Conservation (phyloP, 2,329 filamentous ascomycete species). For the Colletotrichum tofieldiae region DNA sequence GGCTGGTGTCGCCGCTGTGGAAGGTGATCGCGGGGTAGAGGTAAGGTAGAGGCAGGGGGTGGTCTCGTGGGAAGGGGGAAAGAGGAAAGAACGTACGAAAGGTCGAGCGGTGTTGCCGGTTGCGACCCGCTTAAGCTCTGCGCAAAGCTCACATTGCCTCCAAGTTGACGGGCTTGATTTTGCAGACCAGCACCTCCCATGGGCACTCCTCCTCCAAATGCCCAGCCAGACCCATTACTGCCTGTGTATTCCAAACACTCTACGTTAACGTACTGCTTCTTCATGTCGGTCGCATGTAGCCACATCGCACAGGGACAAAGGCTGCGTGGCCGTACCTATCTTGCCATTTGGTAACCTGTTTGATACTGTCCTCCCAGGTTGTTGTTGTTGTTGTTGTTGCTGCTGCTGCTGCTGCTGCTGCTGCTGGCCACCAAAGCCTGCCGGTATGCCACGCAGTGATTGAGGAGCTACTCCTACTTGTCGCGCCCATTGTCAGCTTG, state of each 20-base stretch:
- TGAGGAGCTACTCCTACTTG: constrained; percentile 72
- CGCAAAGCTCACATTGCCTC: constrained; percentile 76
- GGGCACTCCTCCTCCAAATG: constrained; percentile 73
- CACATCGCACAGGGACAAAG: constrained; percentile 9
- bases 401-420: constrained; percentile 65
- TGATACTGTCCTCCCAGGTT: constrained; percentile 68
- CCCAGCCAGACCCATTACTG: constrained; percentile 72
- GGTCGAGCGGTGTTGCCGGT: constrained; percentile 73
- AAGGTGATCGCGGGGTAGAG: not conserved
- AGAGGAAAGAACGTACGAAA: constrained; percentile 70
- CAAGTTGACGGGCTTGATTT: constrained; percentile 68
- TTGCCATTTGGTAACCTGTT: constrained; percentile 77
- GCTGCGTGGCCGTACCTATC: constrained; percentile 64
- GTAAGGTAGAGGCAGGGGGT: not conserved
- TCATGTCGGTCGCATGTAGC: constrained; percentile 29
- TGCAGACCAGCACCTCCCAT: constrained; percentile 72
- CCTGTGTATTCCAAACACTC: constrained; percentile 52
- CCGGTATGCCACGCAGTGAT: constrained; percentile 74
- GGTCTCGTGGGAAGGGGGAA: constrained; percentile 13
- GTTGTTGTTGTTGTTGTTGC: constrained; percentile 57
- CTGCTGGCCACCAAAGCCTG: constrained; percentile 72
- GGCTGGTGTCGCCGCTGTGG: not conserved
- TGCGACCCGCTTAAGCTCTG: constrained; percentile 77
- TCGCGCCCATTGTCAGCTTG: constrained; percentile 52
- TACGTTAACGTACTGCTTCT: constrained; percentile 45